These are phyloP conservation scores for Boletus vermiculosoides DNA, from an alignment of 768 basidiomycete species.

Conservation along the genomic window DNA sequence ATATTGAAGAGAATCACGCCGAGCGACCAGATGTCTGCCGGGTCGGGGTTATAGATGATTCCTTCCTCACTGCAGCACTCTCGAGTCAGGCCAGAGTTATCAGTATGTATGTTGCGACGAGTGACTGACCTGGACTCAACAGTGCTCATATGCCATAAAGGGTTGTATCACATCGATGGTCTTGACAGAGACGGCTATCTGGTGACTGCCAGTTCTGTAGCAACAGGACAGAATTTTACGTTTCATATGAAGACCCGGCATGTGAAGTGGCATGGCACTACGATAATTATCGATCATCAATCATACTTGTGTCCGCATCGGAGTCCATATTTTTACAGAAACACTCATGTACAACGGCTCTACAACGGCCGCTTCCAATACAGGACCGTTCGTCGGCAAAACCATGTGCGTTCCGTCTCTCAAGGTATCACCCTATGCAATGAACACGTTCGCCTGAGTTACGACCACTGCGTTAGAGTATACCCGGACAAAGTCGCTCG, in stretches of 20 bases:
- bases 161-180: slow-evolving; percentile 26
- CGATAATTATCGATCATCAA: too few species aligned
- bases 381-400: neutral
- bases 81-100: too few species aligned
- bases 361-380: neutral
- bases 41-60: neutral
- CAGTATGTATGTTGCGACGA: neutral
- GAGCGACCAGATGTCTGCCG: neutral
- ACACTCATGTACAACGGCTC: too few species aligned
- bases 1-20: neutral
- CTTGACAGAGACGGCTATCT: slow-evolving; percentile 14
- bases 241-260: too few species aligned
- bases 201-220: too few species aligned
- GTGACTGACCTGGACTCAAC: slow-evolving; percentile 61
- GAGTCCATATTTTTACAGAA: too few species aligned
- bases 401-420: neutral
- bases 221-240: too few species aligned
- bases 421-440: neutral
- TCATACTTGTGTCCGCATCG: too few species aligned
- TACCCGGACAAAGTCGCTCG: slow-evolving; percentile 16
- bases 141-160: slow-evolving; percentile 64
- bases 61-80: too few species aligned
- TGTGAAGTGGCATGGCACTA: too few species aligned
- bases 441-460: slow-evolving; percentile 8
- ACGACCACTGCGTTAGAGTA: slow-evolving; percentile 11